These are phyloP conservation scores for Lachnellula occidentalis DNA, from an alignment of 2,329 filamentous ascomycete species.

Conservation along the genomic window DNA sequence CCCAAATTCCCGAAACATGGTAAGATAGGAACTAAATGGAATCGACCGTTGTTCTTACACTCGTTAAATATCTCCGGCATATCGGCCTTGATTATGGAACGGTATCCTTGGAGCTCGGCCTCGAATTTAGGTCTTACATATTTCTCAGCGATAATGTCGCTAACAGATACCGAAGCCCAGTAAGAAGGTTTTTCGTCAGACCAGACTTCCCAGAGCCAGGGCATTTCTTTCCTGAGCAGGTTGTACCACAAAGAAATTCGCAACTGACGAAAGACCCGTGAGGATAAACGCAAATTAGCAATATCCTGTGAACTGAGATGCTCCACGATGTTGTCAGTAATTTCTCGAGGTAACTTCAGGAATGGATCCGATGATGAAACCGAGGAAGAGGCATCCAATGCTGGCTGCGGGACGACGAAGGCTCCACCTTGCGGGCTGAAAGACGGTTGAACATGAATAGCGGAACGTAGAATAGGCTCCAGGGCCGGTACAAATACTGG, in stretches of 20 bases:
- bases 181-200: not conserved
- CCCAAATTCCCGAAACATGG: too few relatives aligned
- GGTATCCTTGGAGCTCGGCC: not conserved
- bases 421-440: not conserved
- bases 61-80: not conserved
- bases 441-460: not conserved
- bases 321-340: slow-evolving; percentile 14
- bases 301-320: slow-evolving; percentile 19
- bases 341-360: slow-evolving; percentile 14
- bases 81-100: not conserved
- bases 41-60: not conserved
- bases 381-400: not conserved
- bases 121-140: not conserved
- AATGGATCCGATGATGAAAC: slow-evolving; percentile 12
- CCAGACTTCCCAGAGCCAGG: slow-evolving; percentile 21
- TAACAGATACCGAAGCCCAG: not conserved
- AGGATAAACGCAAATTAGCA: slow-evolving; percentile 17
- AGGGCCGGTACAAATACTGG: slow-evolving; percentile 20
- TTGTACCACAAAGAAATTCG: slow-evolving; percentile 18
- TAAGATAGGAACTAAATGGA: too few relatives aligned
- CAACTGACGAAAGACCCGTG: slow-evolving; percentile 18
- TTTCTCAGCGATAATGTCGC: not conserved
- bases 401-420: not conserved
- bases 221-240: slow-evolving; percentile 19
- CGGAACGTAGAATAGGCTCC: slow-evolving; percentile 6